Conservation (phyloP, 2,329 filamentous ascomycete genomes). For the Fusarium duplospermum region DNA sequence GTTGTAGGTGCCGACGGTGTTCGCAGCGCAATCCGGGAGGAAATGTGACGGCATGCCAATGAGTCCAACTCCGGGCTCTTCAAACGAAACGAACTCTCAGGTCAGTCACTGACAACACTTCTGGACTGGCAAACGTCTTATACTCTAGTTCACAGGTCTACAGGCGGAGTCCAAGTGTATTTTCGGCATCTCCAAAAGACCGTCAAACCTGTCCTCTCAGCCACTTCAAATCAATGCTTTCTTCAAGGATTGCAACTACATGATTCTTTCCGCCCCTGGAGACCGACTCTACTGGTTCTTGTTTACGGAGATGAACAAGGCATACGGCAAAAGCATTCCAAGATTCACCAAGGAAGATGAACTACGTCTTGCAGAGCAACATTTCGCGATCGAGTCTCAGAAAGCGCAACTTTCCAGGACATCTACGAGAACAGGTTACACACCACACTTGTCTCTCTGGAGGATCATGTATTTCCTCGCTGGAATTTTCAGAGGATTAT, state of each 20-base stretch:
- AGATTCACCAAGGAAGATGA: not conserved
- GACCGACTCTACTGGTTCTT: not conserved
- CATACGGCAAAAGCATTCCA: not conserved
- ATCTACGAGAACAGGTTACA: not conserved
- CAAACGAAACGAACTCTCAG: slow-evolving; percentile 13
- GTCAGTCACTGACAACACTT: not conserved
- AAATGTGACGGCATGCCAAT: slow-evolving; percentile 42
- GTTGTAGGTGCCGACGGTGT: slow-evolving; percentile 56
- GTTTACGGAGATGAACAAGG: not conserved
- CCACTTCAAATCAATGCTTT: not conserved
- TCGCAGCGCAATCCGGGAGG: slow-evolving; percentile 50
- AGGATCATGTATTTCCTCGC: slow-evolving; percentile 7
- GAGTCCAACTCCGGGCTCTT: slow-evolving; percentile 11
- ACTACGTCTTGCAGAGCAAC: not conserved
- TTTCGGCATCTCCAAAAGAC: not conserved
- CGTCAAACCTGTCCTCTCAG: not conserved
- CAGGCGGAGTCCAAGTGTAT: slow-evolving; percentile 9
- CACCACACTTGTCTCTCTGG: not conserved
- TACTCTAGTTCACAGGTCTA: not conserved
- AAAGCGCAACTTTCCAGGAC: not conserved
- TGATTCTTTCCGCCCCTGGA: not conserved
- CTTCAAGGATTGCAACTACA: not conserved
- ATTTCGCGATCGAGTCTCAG: not conserved
- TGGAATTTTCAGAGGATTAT: slow-evolving; percentile 15
- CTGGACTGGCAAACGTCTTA: not conserved